phyloP scores from a whole-genome alignment of 352 stramenopile genomes.

The Vaucheria bursata region DNA sequence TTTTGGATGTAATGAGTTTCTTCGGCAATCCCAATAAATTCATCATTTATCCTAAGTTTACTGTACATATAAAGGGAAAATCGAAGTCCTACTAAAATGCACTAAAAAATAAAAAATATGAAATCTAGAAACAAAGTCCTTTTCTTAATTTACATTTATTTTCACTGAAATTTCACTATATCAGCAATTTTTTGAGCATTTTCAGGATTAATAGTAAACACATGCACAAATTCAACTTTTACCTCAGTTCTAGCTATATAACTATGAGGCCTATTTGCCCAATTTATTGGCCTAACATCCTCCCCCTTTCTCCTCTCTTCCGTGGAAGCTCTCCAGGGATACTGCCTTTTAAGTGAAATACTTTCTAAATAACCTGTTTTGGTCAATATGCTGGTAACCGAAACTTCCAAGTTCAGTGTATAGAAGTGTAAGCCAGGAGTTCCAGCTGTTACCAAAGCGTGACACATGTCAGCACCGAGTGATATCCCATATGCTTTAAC shows the following conservation, averaged over 20 bases:
- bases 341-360: slow-evolving; percentile 54
- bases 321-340: slow-evolving; percentile 80
- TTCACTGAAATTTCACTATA: too few relatives aligned
- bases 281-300: slow-evolving; percentile 87
- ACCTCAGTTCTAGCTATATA: slow-evolving; percentile 90
- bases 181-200: too few relatives aligned
- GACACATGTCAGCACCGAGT: slow-evolving; percentile 72
- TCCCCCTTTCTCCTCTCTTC: slow-evolving; percentile 74
- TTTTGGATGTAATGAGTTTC: too few relatives aligned
- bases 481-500: slow-evolving; percentile 79
- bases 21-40: too few relatives aligned
- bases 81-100: too few relatives aligned
- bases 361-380: slow-evolving; percentile 56
- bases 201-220: too few relatives aligned
- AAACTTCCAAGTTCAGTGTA: slow-evolving; percentile 83
- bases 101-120: too few relatives aligned
- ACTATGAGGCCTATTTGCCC: slow-evolving; percentile 92
- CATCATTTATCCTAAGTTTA: too few relatives aligned
- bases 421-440: slow-evolving; percentile 82
- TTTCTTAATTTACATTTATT: too few relatives aligned
- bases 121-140: too few relatives aligned
- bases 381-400: slow-evolving; percentile 72
- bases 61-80: too few relatives aligned
- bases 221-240: too few relatives aligned
- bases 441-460: slow-evolving; percentile 74